These are phyloP conservation scores for Neurospora crassa DNA, from an alignment of 2,329 filamentous ascomycete genomes.

Conservation along the genomic window DNA sequence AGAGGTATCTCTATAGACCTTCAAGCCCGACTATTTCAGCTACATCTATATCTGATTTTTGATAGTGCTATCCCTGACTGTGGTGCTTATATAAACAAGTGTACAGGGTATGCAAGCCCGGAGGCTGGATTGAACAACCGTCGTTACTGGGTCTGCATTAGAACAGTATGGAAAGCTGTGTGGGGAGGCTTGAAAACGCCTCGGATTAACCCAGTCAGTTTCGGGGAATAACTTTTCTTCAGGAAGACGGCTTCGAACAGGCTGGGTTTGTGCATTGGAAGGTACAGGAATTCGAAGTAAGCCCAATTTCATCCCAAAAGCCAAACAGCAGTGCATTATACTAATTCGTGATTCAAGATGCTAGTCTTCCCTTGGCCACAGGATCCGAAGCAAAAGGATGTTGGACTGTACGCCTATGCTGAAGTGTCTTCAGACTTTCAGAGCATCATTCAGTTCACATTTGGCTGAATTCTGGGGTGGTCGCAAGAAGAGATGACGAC, in stretches of 20 bases:
- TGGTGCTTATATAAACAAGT: slow-evolving; percentile 37
- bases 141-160: slow-evolving; percentile 10
- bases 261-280: slow-evolving; percentile 22
- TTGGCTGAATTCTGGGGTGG: not conserved
- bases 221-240: not conserved
- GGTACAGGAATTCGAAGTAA: not conserved
- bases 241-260: slow-evolving; percentile 16
- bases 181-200: slow-evolving; percentile 1
- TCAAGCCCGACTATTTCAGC: slow-evolving; percentile 37
- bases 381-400: not conserved
- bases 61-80: slow-evolving; percentile 44
- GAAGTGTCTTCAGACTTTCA: slow-evolving; percentile 2
- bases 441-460: slow-evolving; percentile 1
- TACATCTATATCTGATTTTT: slow-evolving; percentile 48
- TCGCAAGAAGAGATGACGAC: not conserved
- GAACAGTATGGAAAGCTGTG: slow-evolving; percentile 18
- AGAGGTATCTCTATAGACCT: slow-evolving; percentile 27
- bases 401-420: not conserved
- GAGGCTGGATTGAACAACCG: slow-evolving; percentile 32
- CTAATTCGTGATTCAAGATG: not conserved
- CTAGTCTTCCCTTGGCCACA: not conserved
- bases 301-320: not conserved
- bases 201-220: slow-evolving; percentile 1
- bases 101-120: slow-evolving; percentile 41
- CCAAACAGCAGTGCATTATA: not conserved